Conservation (phyloP, 2,329 filamentous ascomycete genomes). For the Pestalotiopsis sp. region DNA sequence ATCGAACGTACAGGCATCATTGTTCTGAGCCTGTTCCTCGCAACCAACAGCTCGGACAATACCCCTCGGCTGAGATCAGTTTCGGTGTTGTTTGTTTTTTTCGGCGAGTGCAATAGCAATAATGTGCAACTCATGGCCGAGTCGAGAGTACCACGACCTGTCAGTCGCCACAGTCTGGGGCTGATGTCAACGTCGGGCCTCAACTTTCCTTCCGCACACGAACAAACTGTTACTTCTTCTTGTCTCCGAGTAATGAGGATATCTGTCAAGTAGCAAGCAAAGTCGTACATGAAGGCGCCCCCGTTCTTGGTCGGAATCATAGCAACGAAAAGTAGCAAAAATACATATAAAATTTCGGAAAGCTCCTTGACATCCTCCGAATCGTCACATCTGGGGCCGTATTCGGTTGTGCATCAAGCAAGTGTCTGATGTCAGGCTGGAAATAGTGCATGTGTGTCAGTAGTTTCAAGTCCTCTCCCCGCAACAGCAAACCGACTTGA, state of each 20-base stretch:
- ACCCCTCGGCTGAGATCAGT: not conserved
- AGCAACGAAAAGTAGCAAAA: conserved; percentile 7
- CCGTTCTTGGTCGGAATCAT: not conserved
- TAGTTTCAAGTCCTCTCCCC: no score
- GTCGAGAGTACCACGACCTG: conserved; percentile 1
- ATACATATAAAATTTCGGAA: conserved; percentile 3
- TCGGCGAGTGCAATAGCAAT: not conserved
- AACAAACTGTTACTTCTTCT: conserved; percentile 6
- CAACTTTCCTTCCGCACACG: conserved; percentile 12
- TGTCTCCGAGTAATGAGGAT: not conserved
- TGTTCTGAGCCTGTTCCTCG: not conserved
- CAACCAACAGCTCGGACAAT: not conserved
- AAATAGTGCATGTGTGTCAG: no score
- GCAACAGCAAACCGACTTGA: no score
- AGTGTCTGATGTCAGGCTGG: no score
- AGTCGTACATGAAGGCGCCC: conserved; percentile 2
- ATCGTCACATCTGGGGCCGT: no score
- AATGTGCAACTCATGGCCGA: not conserved
- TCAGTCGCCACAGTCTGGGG: not conserved
- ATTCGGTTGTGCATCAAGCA: no score
- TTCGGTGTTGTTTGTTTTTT: not conserved
- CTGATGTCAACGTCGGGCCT: not conserved
- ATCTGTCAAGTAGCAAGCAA: not conserved
- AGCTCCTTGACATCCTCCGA: not conserved
- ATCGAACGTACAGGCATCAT: not conserved